A percentile compares a stretch with the other conserved stretches of the same genome.
Evolutionary conservation across 352 stramenopile genomes (phyloP).

Genomic region (Peronospora belbahrii): DNA sequence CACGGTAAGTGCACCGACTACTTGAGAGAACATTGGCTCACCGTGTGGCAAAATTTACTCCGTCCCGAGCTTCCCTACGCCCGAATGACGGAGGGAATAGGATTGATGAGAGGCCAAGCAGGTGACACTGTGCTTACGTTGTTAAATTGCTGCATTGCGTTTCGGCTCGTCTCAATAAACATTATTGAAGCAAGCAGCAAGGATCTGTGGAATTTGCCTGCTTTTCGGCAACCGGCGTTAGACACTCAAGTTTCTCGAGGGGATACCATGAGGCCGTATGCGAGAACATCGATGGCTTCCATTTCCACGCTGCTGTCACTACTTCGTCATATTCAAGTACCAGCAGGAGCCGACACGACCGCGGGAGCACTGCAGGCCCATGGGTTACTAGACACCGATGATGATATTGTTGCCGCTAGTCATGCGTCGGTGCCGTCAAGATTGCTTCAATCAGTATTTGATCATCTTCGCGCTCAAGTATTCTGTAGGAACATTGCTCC

Average conservation of each 20-base stretch:
- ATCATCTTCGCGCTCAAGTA: conserved; percentile 29
- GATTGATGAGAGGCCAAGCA: conserved; percentile 31
- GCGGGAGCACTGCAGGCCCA: background rate
- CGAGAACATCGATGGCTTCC: conserved; percentile 29
- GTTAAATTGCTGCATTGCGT: conserved; percentile 39
- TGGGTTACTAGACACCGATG: background rate
- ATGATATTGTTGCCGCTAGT: conserved; percentile 9
- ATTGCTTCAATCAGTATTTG: conserved; percentile 31
- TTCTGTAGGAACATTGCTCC: conserved; percentile 12
- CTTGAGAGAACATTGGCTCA: conserved; percentile 39
- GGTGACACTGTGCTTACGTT: conserved; percentile 47
- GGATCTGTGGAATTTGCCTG: conserved; percentile 39
- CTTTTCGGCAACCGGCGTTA: conserved; percentile 27
- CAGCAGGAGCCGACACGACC: background rate
- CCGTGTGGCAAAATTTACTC: conserved; percentile 40
- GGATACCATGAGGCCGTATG: conserved; percentile 22
- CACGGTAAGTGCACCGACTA: conserved; percentile 24
- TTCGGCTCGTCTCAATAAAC: conserved; percentile 29
- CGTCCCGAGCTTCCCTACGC: conserved; percentile 47
- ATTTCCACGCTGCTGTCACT: conserved; percentile 25
- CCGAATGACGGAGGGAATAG: conserved; percentile 37
- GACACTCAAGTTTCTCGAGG: conserved; percentile 18
- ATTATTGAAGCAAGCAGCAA: conserved; percentile 25
- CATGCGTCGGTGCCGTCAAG: conserved; percentile 17
- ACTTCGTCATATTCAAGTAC: conserved; percentile 26